Conservation (phyloP, 306 rosid genomes). For the Lotus japonicus region DNA sequence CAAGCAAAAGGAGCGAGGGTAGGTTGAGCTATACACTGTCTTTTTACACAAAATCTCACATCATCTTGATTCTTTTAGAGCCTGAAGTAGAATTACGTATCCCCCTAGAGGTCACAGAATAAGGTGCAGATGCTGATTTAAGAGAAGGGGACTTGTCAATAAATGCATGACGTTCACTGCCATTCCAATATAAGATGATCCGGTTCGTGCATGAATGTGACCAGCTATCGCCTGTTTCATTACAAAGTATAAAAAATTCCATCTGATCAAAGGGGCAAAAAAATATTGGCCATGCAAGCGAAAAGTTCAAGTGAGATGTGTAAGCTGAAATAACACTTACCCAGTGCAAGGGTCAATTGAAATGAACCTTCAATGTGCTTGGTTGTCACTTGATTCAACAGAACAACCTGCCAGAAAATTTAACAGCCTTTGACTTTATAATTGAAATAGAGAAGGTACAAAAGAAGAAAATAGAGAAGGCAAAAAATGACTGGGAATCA, state of each 20-base stretch:
- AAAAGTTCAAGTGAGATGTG: not conserved
- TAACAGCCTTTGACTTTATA: not conserved
- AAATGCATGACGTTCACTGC: conserved; percentile 57
- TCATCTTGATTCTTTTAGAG: conserved; percentile 27
- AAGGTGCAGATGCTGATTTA: conserved; percentile 66
- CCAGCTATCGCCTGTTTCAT: conserved; percentile 84
- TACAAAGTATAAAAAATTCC: conserved; percentile 24
- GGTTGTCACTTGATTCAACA: conserved; percentile 84
- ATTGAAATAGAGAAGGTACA: not conserved
- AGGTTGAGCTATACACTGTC: not conserved
- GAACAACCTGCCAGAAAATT: conserved; percentile 63
- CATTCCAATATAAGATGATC: conserved; percentile 76
- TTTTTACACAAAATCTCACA: conserved; percentile 17
- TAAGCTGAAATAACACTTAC: conserved; percentile 36
- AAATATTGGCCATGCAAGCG: not conserved
- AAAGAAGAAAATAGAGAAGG: not conserved
- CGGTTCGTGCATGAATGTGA: conserved; percentile 89
- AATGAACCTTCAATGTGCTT: conserved; percentile 76
- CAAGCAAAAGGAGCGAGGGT: not conserved
- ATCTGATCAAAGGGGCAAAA: not conserved
- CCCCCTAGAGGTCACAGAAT: conserved; percentile 49
- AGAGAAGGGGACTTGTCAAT: conserved; percentile 78
- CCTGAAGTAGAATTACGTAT: conserved; percentile 53
- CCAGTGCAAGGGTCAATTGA: conserved; percentile 85
- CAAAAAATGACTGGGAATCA: not conserved